Percentiles rank a stretch among this genome's conserved stretches.
These are phyloP conservation scores for Apophysomyces trapeziformis DNA, from an alignment of 371 early-diverging fungal genomes.

Conservation along the genomic window DNA sequence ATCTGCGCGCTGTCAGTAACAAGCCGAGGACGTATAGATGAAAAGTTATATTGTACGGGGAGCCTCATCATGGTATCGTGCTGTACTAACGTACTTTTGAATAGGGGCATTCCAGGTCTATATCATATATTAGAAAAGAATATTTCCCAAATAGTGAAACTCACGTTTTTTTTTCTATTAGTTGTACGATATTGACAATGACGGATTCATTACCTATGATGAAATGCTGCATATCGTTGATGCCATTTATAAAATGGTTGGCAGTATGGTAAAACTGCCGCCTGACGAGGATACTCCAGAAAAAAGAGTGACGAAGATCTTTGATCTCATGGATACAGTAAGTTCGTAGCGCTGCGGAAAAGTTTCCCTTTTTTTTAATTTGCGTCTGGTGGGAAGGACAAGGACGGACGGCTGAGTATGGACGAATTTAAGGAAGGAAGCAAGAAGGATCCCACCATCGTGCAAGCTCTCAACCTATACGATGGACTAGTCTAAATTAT, in stretches of 20 bases:
- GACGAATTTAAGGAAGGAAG: constrained; percentile 90
- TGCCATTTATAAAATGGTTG: constrained; percentile 93
- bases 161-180: constrained; percentile 26
- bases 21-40: constrained; percentile 80
- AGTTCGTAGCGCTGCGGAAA: constrained; percentile 9
- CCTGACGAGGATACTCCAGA: constrained; percentile 89
- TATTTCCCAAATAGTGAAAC: too few relatives aligned
- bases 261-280: constrained; percentile 84
- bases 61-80: background rate
- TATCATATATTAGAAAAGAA: constrained; percentile 3
- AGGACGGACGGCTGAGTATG: constrained; percentile 74
- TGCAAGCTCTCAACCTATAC: constrained; percentile 85
- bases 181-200: constrained; percentile 90
- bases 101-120: constrained; percentile 42
- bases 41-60: constrained; percentile 79
- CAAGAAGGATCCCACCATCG: constrained; percentile 84
- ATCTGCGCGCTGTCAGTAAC: constrained; percentile 85
- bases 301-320: constrained; percentile 88
- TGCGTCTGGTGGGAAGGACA: constrained; percentile 49
- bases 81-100: background rate
- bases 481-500: constrained; percentile 74
- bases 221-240: constrained; percentile 90
- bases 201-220: constrained; percentile 82
- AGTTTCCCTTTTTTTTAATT: background rate
- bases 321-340: constrained; percentile 84